A percentile compares a stretch with the other conserved stretches of the same genome.
phyloP scores from a whole-genome alignment of 1,139 yeast species.

The Diutina rugosa region DNA sequence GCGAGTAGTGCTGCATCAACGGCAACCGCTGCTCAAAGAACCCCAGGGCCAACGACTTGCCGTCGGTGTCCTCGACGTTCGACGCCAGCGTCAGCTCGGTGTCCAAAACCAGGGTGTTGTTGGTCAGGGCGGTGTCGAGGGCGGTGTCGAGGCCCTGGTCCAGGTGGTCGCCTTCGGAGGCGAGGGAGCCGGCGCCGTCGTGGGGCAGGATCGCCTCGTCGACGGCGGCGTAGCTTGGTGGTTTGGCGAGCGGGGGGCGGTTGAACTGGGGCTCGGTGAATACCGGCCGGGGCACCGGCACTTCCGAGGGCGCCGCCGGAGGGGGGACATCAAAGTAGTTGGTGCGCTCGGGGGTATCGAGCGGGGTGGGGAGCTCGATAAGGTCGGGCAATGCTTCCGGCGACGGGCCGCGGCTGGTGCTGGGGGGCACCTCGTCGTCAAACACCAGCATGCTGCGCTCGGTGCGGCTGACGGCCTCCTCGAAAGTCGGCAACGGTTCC shows the following conservation, averaged over 20 bases:
- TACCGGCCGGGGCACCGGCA: background rate
- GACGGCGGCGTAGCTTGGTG: background rate
- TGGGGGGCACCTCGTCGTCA: conserved; percentile 8
- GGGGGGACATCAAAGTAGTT: background rate
- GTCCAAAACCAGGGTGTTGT: conserved; percentile 1
- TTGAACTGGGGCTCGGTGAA: background rate
- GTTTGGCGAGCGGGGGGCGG: background rate
- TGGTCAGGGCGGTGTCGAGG: background rate
- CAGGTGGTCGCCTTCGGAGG: background rate
- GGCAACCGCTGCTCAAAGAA: conserved; percentile 5
- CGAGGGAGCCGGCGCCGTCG: background rate
- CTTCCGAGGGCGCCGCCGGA: background rate
- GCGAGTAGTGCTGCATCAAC: conserved; percentile 4
- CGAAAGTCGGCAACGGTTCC: conserved; percentile 44
- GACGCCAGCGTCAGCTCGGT: conserved; percentile 1
- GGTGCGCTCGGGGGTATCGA: background rate
- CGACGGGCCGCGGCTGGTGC: background rate
- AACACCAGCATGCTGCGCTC: background rate
- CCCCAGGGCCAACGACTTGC: background rate
- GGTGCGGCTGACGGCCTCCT: conserved; percentile 30
- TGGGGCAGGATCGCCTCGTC: background rate
- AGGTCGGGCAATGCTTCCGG: background rate
- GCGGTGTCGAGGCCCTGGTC: background rate
- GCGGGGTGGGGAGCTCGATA: background rate
- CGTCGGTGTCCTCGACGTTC: conserved; percentile 4